Evolutionary conservation across 2,329 filamentous ascomycete genomes (phyloP).

Genomic region (Sporothrix euskadiensis): DNA sequence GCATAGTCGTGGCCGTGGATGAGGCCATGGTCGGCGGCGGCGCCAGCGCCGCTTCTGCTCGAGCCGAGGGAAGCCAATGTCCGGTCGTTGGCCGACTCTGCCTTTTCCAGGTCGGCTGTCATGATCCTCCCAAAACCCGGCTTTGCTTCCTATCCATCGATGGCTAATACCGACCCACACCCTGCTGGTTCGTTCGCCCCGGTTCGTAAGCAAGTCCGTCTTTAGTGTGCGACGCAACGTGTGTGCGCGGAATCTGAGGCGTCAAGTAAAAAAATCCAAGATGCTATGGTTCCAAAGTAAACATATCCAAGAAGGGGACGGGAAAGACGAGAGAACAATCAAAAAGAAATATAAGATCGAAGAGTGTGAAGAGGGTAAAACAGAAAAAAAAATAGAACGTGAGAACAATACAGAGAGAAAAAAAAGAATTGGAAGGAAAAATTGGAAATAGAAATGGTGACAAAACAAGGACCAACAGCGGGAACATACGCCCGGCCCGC

Average conservation of each 20-base stretch:
- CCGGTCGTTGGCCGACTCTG: neutral
- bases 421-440: neutral
- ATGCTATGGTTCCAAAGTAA: neutral
- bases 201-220: neutral
- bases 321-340: neutral
- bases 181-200: neutral
- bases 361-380: neutral
- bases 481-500: neutral
- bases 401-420: neutral
- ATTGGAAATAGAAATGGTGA: neutral
- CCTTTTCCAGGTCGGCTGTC: constrained; percentile 3
- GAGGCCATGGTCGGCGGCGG: no score
- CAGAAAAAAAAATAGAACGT: neutral
- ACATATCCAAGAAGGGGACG: neutral
- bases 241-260: neutral
- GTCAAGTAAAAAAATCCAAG: neutral
- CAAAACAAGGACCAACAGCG: neutral
- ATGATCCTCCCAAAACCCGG: neutral
- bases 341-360: neutral
- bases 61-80: neutral
- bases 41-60: neutral
- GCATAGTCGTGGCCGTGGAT: neutral
- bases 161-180: neutral
- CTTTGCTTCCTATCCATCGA: neutral
- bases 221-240: neutral